Conservation (phyloP, 306 rosid genomes). For the Quercus rubra region DNA sequence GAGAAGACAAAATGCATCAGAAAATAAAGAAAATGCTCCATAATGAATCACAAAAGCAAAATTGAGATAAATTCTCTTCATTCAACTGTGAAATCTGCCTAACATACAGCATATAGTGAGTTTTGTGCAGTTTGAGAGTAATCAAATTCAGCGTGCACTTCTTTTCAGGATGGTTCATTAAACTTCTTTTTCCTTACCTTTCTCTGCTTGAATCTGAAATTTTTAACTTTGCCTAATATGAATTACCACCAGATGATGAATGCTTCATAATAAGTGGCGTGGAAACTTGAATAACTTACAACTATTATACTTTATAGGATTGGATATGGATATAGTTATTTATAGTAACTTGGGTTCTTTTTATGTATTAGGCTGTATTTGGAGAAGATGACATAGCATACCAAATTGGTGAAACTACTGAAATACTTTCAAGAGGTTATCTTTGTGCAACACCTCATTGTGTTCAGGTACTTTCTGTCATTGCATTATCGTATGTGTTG, state of each 20-base stretch:
- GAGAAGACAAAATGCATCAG: no score
- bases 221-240: not conserved
- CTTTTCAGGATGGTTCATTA: not conserved
- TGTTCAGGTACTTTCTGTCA: constrained; percentile 57
- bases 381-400: constrained; percentile 88
- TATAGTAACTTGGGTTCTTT: not conserved
- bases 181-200: not conserved
- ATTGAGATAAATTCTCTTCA: not conserved
- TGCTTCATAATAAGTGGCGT: not conserved
- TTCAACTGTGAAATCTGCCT: not conserved
- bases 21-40: no score
- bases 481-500: not conserved
- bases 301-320: constrained; percentile 3
- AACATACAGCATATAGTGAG: not conserved
- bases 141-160: not conserved
- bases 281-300: constrained; percentile 1
- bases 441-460: constrained; percentile 99
- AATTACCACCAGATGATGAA: not conserved
- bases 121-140: not conserved
- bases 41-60: not conserved
- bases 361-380: constrained; percentile 56
- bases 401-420: constrained; percentile 95
- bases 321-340: constrained; percentile 12
- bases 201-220: not conserved
- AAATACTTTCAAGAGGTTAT: constrained; percentile 83